Base-by-base conservation (phyloP, 305 asterid genomes). In the Fraxinus ornus region DNA sequence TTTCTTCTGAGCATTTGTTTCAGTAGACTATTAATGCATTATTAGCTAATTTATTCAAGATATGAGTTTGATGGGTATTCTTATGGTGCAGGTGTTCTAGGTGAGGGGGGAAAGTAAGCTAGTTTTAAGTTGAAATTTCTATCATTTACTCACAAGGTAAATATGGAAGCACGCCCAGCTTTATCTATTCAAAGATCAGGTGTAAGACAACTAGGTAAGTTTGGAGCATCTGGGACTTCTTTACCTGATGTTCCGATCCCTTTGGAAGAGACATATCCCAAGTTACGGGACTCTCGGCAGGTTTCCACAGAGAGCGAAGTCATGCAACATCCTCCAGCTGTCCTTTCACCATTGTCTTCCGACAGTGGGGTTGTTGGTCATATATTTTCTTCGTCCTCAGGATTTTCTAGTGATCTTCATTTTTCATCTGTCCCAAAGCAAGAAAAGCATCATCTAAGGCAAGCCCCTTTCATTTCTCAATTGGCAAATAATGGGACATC, bases 301-400 rank as follows among this genome's bases (percentile, higher is more conserved):
- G 57, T 78, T 82, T 80, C 88, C 52, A 6, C 78, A 76, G 89
- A 83, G 77, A 88, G 89, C 77, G 91, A 89, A 82, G 32, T 84
- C 80, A 79, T 81, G 88, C 91, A 87, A 75, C 81, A 57, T 80
- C 88, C 92, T 83, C 76, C 87, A 77, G 81, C 90, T 81, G 86
- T 78, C 80, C 81, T 81, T 77, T 88, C 97, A 57, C 72, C 89
- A 26, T 44, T 89, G 83, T 87, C 92, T 86, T 90, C 93, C 81
- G 82, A 87, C 83, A 88, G 91, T 87, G 92, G 89, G 85, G 90
- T 81, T 82, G 93, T 88, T 78, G 95, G 96, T 37, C 96, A 86
- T 88, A 86, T 91, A 66, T 88, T 92, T 81, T 92, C 97, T 79
- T 88, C 97, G 66, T 85, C 95, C 5, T 91, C 97, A 15, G 95